Evolutionary conservation across 805 yeast genomes (phyloP).

Genomic region (Nakazawaea peltata): DNA sequence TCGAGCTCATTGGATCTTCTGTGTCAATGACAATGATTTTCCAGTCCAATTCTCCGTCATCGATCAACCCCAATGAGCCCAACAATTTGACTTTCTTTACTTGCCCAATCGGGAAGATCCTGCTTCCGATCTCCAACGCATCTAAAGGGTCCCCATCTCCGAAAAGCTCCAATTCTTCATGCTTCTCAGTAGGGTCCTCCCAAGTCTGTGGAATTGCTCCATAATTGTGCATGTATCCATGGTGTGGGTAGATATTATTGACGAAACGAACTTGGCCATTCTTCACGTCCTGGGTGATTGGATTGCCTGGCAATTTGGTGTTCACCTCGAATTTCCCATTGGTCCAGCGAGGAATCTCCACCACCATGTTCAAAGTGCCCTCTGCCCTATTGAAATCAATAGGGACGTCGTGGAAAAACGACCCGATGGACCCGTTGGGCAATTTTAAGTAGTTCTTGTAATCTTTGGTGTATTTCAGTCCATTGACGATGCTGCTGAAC

Average conservation of each 20-base stretch:
- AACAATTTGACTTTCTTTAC: slow-evolving; percentile 59
- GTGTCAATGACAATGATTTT: slow-evolving; percentile 67
- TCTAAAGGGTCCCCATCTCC: slow-evolving; percentile 98
- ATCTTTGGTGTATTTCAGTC: slow-evolving; percentile 28
- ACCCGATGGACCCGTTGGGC: slow-evolving; percentile 38
- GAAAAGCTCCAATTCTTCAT: slow-evolving; percentile 27
- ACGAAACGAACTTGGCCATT: slow-evolving; percentile 72
- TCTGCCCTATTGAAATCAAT: slow-evolving; percentile 33
- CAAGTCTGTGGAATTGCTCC: slow-evolving; percentile 93
- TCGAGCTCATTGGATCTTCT: slow-evolving; percentile 54
- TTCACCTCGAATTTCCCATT: slow-evolving; percentile 79
- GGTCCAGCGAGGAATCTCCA: slow-evolving; percentile 76
- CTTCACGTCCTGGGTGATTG: slow-evolving; percentile 73
- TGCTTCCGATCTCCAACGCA: slow-evolving; percentile 80
- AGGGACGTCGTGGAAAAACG: slow-evolving; percentile 71
- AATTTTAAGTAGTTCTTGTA: slow-evolving; percentile 38
- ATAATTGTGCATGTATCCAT: slow-evolving; percentile 81
- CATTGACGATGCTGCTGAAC: slow-evolving; percentile 12
- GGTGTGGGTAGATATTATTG: slow-evolving; percentile 71
- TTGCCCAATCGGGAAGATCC: slow-evolving; percentile 35
- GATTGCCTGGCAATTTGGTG: slow-evolving; percentile 51
- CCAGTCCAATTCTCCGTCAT: slow-evolving; percentile 98
- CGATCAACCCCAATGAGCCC: slow-evolving; percentile 73
- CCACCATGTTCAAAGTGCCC: slow-evolving; percentile 53
- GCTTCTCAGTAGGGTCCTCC: slow-evolving; percentile 78